These are phyloP conservation scores for Candida sojae DNA, from an alignment of 1,139 yeast genomes.

Conservation along the genomic window DNA sequence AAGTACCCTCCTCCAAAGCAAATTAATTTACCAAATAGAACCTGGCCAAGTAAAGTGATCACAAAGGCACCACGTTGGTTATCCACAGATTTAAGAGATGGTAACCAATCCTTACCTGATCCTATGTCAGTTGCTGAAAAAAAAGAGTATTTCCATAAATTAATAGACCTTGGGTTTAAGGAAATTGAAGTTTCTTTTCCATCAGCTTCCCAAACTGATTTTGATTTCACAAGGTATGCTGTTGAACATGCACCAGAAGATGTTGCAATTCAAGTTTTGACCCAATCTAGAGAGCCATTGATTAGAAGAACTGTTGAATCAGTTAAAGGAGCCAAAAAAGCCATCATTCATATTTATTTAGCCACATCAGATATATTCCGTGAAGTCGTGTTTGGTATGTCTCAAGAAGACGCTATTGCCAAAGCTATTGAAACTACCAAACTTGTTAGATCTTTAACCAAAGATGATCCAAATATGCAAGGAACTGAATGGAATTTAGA, in stretches of 20 bases:
- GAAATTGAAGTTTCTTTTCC: slow-evolving; percentile 98
- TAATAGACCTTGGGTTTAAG: slow-evolving; percentile 89
- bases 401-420: slow-evolving; percentile 73
- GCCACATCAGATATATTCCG: slow-evolving; percentile 93
- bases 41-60: slow-evolving; percentile 82
- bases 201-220: slow-evolving; percentile 92
- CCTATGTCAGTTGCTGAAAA: slow-evolving; percentile 94
- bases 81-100: slow-evolving; percentile 94
- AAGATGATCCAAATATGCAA: slow-evolving; percentile 75
- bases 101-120: slow-evolving; percentile 95
- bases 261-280: slow-evolving; percentile 86
- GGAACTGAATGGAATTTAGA: slow-evolving; percentile 88
- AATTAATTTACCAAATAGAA: slow-evolving; percentile 69
- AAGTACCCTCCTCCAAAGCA: slow-evolving; percentile 76
- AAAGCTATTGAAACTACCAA: slow-evolving; percentile 84
- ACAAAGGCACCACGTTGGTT: slow-evolving; percentile 93
- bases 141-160: slow-evolving; percentile 81
- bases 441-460: slow-evolving; percentile 79
- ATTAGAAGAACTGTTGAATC: slow-evolving; percentile 89
- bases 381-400: slow-evolving; percentile 85
- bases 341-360: slow-evolving; percentile 86
- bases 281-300: slow-evolving; percentile 90
- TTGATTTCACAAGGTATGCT: slow-evolving; percentile 92
- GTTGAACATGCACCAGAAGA: slow-evolving; percentile 93
- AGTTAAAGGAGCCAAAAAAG: slow-evolving; percentile 83